A percentile compares a stretch with the other conserved stretches of the same genome.
phyloP scores from a whole-genome alignment of 2,329 filamentous ascomycete species.

The Calonectria ilicicola region DNA sequence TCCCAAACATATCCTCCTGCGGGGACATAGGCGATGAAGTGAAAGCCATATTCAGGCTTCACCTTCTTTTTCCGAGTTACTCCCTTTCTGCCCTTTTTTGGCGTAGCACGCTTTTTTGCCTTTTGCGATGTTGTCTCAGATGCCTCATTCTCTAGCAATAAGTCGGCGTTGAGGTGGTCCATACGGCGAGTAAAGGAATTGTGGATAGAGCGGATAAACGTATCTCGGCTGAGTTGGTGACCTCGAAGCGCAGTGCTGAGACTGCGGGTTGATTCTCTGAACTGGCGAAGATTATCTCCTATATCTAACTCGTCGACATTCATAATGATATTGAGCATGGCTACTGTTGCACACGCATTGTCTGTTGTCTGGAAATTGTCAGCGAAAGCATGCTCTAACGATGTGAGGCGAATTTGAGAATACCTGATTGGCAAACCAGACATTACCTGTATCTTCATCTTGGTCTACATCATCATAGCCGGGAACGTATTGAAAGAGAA shows the following conservation, averaged over 20 bases:
- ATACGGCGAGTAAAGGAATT: conserved; percentile 88
- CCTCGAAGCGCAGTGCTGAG: conserved; percentile 82
- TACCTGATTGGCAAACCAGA: conserved; percentile 97
- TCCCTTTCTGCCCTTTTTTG: conserved; percentile 53
- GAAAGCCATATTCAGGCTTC: conserved; percentile 75
- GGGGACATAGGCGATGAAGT: conserved; percentile 92
- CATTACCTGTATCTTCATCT: conserved; percentile 64
- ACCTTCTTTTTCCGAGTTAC: conserved; percentile 51
- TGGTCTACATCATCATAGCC: conserved; percentile 65
- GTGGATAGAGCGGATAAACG: conserved; percentile 83
- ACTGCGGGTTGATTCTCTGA: conserved; percentile 77
- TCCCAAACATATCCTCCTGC: conserved; percentile 83
- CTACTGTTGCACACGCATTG: conserved; percentile 93
- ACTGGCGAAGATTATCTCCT: conserved; percentile 75
- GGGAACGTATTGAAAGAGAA: conserved; percentile 80
- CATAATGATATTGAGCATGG: conserved; percentile 93
- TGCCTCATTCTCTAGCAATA: conserved; percentile 71
- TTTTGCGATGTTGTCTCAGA: conserved; percentile 49
- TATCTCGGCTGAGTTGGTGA: conserved; percentile 78
- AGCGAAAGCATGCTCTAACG: not conserved
- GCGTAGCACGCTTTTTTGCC: conserved; percentile 45
- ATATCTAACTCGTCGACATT: conserved; percentile 77
- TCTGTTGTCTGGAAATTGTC: conserved; percentile 70
- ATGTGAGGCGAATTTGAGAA: conserved; percentile 25
- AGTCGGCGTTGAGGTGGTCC: conserved; percentile 80